Evolutionary conservation across 2,329 filamentous ascomycete species (phyloP).

Genomic region (Colletotrichum sp.): DNA sequence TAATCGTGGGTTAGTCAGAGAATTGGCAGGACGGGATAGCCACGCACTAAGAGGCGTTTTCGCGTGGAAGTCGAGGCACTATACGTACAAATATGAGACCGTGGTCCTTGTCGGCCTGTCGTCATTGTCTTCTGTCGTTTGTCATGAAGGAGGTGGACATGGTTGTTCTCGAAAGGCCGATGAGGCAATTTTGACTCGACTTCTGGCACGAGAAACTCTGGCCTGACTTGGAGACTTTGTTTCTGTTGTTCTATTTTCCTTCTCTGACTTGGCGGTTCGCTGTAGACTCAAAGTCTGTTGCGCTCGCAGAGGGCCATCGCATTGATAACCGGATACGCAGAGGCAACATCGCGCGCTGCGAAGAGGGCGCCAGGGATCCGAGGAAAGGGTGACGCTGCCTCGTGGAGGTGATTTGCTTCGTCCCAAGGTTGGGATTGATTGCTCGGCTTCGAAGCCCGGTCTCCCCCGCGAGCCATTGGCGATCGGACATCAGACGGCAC

Average conservation of each 20-base stretch:
- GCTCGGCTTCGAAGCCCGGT: not conserved
- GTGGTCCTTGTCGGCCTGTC: not conserved
- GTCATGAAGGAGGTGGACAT: not conserved
- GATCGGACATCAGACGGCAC: slow-evolving; percentile 16
- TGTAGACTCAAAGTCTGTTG: not conserved
- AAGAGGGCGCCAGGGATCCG: not conserved
- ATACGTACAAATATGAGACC: not conserved
- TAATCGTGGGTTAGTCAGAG: not conserved
- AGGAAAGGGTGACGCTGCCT: not conserved
- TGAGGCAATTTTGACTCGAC: not conserved
- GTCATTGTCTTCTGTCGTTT: not conserved
- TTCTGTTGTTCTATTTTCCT: not conserved
- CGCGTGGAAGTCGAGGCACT: not conserved
- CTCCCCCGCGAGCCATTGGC: not conserved
- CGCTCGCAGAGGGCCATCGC: not conserved
- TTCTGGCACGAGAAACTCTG: not conserved
- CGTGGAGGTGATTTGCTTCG: not conserved
- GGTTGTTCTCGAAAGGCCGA: not conserved
- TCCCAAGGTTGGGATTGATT: slow-evolving; percentile 7
- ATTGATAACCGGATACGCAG: not conserved
- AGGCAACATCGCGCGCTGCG: not conserved
- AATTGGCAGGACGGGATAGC: not conserved
- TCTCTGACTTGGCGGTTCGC: not conserved
- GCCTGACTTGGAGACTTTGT: slow-evolving; percentile 3
- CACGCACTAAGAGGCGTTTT: not conserved